Evolutionary conservation across 2,329 filamentous ascomycete genomes (phyloP), one percentile per base, ranked within the genome.

Genomic region (Aspergillus clavatus): DNA sequence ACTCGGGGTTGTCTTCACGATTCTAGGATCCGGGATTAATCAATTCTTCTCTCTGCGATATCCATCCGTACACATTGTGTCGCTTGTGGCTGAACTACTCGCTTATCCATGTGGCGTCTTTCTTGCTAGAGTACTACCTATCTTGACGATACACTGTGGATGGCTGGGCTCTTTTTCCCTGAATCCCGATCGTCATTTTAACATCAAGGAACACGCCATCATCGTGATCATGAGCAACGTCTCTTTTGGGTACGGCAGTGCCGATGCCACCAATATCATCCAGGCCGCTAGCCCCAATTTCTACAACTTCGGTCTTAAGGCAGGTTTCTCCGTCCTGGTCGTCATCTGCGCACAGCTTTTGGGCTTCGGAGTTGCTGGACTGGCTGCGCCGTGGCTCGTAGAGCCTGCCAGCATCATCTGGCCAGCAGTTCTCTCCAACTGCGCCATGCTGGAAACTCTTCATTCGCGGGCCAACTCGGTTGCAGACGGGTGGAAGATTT

Each of bases 211-310:
- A 39, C 72, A 75, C 44, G 66, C 69, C 1, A 50, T 74, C 11
- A 64, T 73, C 27, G 71, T 72, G 28, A 72, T 75, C 42, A 74
- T 75, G 72, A 70, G 66, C 50, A 76, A 76, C 47, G 71, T 74
- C 14, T 71, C 70, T 4, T 75, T 76, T 47, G 71, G 72, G 0
- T 73, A 69, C 44, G 69, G 68, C 14, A 68, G 66, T 8, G 71
- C 72, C 7, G 71, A 73, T 38, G 58, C 71, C 1, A 74, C 72
- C n/a, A 72, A 71, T 39, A 67, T 74, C 28, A 69, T 74, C 40
- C 69, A 74, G 48, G 71, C 71, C 2, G 60, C 70, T 4, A 63
- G 55, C 36, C 33, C 45, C 46, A 47, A 51, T 2, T 68, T 73
- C 44, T 73, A 74, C 45, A 64, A 68, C 36, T 70, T 72, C 41